Base-by-base conservation (phyloP, 805 yeast species). In the Yamadazyma paraphyllophila region DNA sequence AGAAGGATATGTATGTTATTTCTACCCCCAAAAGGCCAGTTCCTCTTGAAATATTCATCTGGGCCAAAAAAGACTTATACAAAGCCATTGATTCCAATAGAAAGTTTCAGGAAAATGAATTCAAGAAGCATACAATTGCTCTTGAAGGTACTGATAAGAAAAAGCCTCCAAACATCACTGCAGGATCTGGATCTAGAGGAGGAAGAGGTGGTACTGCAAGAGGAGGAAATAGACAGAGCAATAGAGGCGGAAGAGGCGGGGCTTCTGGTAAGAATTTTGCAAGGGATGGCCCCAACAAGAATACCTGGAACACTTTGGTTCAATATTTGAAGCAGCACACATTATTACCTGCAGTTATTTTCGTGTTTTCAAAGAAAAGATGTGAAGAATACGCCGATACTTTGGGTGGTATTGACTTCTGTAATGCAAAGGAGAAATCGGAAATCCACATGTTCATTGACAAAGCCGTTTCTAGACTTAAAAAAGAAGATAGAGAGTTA, bases 21-120 rank as follows among this genome's bases (percentile, higher is more conserved):
- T 89, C 96, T 0, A 94, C 99, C 0, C 90, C 96, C 10, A 88
- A 94, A 62, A 82, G 99, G 62, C 99, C 99, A 0, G 95, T 94
- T 16, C 99, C 99, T 0, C 68, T 94, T 46, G 97, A 88, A 58
- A 87, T 92, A 33, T 83, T 74, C 52, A 69, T 88, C 11, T 89
- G 96, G 88, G 92, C 96, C 1, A 89, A 88, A 53, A 77, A 81
- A 46, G 75, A 83, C 43, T 62, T 87, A 43, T 79, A 76, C 54
- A 91, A 89, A 57, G 80, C 88, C 1, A 83, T 94, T 26, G 88
- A 82, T 58, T 77, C 88, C 2, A 75, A 82, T 13, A 79, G 96
- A 60, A 80, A 75, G 35, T 94, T 91, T 62, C 60, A 77, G 41
- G 87, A 80, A 39, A 50, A 63, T 0, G 88, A 85, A 42, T 91